These are phyloP conservation scores for Pleurotus djamor DNA, from an alignment of 768 basidiomycete genomes.

Conservation along the genomic window DNA sequence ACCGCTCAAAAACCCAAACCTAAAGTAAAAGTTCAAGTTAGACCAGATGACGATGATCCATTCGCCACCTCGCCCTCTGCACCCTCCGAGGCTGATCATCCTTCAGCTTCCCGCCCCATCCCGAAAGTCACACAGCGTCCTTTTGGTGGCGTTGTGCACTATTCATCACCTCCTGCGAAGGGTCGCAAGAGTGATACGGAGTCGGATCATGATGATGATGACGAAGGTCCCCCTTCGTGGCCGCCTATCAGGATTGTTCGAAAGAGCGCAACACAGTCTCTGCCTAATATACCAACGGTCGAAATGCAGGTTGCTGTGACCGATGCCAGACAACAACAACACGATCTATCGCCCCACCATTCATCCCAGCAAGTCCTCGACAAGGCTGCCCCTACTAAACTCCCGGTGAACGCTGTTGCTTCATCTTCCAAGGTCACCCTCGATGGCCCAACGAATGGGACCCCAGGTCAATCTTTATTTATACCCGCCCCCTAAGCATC, in stretches of 20 bases:
- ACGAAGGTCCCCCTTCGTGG: too few species aligned
- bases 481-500: too few species aligned
- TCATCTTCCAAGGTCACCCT: not conserved
- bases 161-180: not conserved
- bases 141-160: not conserved
- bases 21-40: not conserved
- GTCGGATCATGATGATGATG: not conserved
- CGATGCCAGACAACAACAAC: too few species aligned
- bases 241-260: not conserved
- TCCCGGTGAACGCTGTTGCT: not conserved
- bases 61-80: not conserved
- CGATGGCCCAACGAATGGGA: not conserved
- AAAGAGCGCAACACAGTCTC: not conserved
- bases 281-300: not conserved
- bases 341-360: too few species aligned
- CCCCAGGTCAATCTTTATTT: too few species aligned
- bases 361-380: too few species aligned
- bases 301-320: not conserved
- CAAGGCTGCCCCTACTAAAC: not conserved
- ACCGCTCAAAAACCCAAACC: not conserved
- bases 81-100: not conserved
- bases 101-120: not conserved
- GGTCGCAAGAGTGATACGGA: not conserved
- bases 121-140: slow-evolving; percentile 5
- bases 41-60: not conserved